phyloP scores from a whole-genome alignment of 768 basidiomycete genomes.

The Pleurotus salmoneostramineus region DNA sequence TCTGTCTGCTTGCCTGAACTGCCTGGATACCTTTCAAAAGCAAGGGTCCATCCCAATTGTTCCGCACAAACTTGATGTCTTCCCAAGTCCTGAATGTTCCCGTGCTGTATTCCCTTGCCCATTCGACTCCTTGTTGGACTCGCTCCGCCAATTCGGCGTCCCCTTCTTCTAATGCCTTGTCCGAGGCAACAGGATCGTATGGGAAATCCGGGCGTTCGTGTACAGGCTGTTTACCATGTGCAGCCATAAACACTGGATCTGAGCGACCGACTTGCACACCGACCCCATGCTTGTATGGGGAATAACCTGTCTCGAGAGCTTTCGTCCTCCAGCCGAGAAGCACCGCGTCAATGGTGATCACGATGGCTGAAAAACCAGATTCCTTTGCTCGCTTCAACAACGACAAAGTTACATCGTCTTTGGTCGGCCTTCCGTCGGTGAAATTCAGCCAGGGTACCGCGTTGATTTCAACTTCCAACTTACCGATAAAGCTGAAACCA shows the following conservation, averaged over 20 bases:
- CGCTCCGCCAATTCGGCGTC: constrained; percentile 37
- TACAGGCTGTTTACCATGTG: constrained; percentile 40
- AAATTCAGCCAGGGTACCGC: not conserved
- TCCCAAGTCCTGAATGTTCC: constrained; percentile 67
- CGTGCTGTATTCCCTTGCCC: constrained; percentile 59
- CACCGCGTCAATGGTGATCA: constrained; percentile 78
- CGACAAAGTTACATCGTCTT: constrained; percentile 57
- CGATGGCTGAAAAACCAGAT: constrained; percentile 63
- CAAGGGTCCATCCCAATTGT: constrained; percentile 77
- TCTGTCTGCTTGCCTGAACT: constrained; percentile 28
- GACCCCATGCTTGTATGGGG: constrained; percentile 49
- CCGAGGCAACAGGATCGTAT: constrained; percentile 45
- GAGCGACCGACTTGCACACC: constrained; percentile 64
- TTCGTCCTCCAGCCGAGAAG: constrained; percentile 70
- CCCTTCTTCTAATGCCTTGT: constrained; percentile 36
- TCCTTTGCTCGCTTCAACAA: constrained; percentile 61
- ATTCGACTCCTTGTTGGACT: constrained; percentile 51
- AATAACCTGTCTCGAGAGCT: constrained; percentile 65
- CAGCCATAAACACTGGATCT: constrained; percentile 76
- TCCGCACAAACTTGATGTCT: constrained; percentile 58
- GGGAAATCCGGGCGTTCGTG: constrained; percentile 47
- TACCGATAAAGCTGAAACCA: constrained; percentile 86
- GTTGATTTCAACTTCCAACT: constrained; percentile 7
- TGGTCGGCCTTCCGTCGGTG: constrained; percentile 45
- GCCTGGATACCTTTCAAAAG: constrained; percentile 75